Evolutionary conservation across 2,329 filamentous ascomycete species (phyloP).

Genomic region (Botrytis cinerea): DNA sequence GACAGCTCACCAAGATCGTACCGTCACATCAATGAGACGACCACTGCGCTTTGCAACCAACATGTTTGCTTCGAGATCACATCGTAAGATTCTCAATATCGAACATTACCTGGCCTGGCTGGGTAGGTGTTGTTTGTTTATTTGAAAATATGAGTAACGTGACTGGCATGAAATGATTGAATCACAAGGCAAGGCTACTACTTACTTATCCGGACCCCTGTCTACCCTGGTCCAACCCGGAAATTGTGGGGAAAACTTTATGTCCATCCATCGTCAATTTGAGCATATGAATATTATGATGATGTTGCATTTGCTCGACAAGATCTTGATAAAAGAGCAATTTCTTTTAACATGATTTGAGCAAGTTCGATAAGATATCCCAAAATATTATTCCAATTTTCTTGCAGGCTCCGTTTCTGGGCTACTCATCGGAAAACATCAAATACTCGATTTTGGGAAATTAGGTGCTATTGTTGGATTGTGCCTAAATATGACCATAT

Average conservation of each 20-base stretch:
- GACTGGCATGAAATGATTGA: not conserved
- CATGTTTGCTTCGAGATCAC: not conserved
- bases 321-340: not conserved
- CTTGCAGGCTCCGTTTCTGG: not conserved
- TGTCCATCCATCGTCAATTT: conserved; percentile 2
- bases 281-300: conserved; percentile 7
- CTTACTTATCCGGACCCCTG: conserved; percentile 3
- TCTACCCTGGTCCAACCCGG: conserved; percentile 1
- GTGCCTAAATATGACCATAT: conserved; percentile 7
- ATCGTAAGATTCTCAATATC: not conserved
- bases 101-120: not conserved
- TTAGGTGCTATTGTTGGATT: conserved; percentile 13
- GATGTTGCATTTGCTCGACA: not conserved
- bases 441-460: not conserved
- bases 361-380: not conserved
- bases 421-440: not conserved
- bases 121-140: no score
- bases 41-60: not conserved
- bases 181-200: not conserved
- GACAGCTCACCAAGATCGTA: not conserved
- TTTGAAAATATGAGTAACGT: not conserved
- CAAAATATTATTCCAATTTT: not conserved
- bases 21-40: not conserved
- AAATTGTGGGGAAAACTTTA: conserved; percentile 21
- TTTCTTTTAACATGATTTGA: not conserved